phyloP scores from a whole-genome alignment of 345 rosid species.

The Psidium friedrichsthalianum region DNA sequence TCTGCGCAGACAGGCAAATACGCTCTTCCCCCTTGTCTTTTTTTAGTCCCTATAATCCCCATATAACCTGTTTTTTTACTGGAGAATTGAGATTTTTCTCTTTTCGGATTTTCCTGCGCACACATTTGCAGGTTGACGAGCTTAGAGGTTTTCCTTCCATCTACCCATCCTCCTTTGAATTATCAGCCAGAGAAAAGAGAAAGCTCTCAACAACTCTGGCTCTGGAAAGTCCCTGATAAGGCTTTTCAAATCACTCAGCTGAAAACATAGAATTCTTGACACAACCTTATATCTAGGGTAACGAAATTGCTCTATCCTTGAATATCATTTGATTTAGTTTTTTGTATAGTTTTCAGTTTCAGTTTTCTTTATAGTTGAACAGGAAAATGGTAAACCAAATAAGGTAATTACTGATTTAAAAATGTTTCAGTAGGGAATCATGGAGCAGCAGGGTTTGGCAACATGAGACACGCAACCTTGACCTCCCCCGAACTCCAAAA shows the following conservation, averaged over 20 bases:
- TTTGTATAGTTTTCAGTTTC: not conserved
- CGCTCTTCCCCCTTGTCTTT: not conserved
- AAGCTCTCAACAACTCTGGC: constrained; percentile 16
- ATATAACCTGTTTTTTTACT: not conserved
- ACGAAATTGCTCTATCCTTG: not conserved
- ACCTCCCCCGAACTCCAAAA: not conserved
- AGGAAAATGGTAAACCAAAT: not conserved
- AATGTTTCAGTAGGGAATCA: not conserved
- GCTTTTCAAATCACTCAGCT: constrained; percentile 18
- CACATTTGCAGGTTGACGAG: constrained; percentile 54
- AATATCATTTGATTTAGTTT: too few relatives aligned
- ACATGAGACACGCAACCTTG: not conserved
- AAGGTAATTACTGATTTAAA: not conserved
- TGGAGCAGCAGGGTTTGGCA: not conserved
- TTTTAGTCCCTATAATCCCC: not conserved
- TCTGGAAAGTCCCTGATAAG: constrained; percentile 23
- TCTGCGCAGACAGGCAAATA: constrained; percentile 69
- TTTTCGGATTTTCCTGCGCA: not conserved
- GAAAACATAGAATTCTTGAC: constrained; percentile 71
- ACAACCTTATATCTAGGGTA: constrained; percentile 85
- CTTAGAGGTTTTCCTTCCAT: constrained; percentile 60
- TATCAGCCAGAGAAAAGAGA: constrained; percentile 37
- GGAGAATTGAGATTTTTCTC: not conserved
- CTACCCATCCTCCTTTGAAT: constrained; percentile 41
- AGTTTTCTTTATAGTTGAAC: not conserved